These are phyloP conservation scores for Diutina mesorugosa DNA, from an alignment of 1,139 yeast species.

Conservation along the genomic window DNA sequence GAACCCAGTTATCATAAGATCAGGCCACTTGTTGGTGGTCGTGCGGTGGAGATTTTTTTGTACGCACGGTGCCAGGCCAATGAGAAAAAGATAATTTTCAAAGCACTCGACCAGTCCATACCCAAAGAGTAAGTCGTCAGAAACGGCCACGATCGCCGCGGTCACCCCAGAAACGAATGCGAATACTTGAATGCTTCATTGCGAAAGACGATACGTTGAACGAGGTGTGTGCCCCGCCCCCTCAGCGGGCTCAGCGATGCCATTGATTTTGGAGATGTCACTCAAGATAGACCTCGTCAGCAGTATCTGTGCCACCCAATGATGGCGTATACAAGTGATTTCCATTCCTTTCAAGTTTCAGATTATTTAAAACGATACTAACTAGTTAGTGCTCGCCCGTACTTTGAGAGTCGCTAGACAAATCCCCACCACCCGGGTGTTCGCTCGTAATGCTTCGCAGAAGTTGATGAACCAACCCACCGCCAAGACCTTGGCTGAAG, in stretches of 20 bases:
- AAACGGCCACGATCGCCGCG: background rate
- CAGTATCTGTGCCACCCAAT: background rate
- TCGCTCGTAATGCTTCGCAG: background rate
- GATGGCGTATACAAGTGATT: background rate
- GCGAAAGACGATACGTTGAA: background rate
- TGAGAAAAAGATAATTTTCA: constrained; percentile 1
- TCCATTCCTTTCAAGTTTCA: too few species aligned
- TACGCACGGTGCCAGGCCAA: background rate
- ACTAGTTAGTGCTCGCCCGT: constrained; percentile 2
- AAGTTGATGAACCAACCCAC: constrained; percentile 16
- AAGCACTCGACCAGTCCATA: background rate
- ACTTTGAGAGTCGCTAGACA: constrained; percentile 2
- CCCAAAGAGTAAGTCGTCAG: background rate
- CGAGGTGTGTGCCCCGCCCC: background rate
- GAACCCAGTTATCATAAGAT: background rate
- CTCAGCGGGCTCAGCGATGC: background rate
- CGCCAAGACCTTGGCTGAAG: constrained; percentile 62
- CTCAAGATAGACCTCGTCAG: background rate
- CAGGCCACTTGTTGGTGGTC: background rate
- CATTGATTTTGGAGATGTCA: background rate
- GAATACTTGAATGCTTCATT: background rate
- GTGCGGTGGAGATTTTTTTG: background rate
- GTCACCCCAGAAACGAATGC: background rate
- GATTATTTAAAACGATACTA: background rate
- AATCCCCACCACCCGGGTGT: constrained; percentile 1